Percentiles rank a stretch among this genome's conserved stretches.
Evolutionary conservation across 208 protist species (phyloP).

Genomic region (Tritrichomonas musculus): DNA sequence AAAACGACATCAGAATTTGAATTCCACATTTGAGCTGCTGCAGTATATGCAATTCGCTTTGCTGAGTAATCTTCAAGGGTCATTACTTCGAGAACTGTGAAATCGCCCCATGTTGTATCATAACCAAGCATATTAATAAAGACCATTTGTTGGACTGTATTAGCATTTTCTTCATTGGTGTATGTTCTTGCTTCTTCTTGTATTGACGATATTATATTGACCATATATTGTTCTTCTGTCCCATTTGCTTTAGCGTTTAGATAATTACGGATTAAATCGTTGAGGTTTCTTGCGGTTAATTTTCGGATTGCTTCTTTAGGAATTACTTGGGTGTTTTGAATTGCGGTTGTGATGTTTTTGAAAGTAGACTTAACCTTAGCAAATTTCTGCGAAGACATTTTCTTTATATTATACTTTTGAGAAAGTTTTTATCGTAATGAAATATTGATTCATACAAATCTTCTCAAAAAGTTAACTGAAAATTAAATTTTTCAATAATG

Average conservation of each 20-base stretch:
- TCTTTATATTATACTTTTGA: too few species aligned
- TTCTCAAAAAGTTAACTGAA: too few species aligned
- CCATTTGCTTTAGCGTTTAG: neutral
- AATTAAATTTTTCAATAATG: too few species aligned
- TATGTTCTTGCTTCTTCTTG: neutral
- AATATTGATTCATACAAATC: too few species aligned
- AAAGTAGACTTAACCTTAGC: too few species aligned
- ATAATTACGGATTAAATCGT: too few species aligned
- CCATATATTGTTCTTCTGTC: neutral
- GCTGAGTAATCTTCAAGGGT: neutral
- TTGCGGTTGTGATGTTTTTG: too few species aligned
- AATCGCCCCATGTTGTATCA: conserved; percentile 17
- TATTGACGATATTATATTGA: neutral
- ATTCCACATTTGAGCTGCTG: conserved; percentile 8
- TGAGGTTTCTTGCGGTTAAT: too few species aligned
- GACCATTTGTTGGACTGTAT: neutral
- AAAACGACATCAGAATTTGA: neutral
- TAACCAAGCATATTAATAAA: neutral
- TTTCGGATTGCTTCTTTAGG: too few species aligned
- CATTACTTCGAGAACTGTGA: neutral
- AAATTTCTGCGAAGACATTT: too few species aligned
- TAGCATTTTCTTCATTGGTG: neutral
- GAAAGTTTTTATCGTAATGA: too few species aligned
- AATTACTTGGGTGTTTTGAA: too few species aligned
- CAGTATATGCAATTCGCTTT: neutral